Evolutionary conservation across 73 alveolate species (phyloP), one percentile per base, ranked within the genome.

Genomic region (Blepharisma japonicum): DNA sequence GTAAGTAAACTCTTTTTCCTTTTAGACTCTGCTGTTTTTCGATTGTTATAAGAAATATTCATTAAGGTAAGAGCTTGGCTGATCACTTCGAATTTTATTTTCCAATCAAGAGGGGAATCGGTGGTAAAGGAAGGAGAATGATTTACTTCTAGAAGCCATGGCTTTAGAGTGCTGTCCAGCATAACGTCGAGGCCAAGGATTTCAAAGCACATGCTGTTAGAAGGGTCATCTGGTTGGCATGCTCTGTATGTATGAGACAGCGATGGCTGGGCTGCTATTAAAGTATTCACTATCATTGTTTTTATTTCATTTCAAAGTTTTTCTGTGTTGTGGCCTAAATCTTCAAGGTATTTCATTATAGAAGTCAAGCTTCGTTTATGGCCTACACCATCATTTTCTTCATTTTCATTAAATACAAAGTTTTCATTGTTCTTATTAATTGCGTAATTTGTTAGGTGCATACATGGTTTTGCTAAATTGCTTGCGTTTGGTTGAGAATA

Each of bases 101-200:
- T 78, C 39, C 53, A 82, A 72, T 89, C 96, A 32, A 89, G 77
- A 0, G 96, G 96, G 0, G 96, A 74, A 49, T 89, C 96, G 11
- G 92, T 87, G 2, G 89, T 80, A 79, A 89, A 89, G 51, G 92
- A 82, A 18, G 96, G 94, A 56, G 94, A 76, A 68, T 89, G 89
- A 77, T 89, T 89, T 0, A 89, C 96, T 74, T 89, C 94, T 0
- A 89, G 48, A 20, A 89, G 68, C 89, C 90, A 89, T 25, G 94
- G 92, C 68, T 83, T 86, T n/a, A 78, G 39, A 7, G 84, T 78
- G n/a, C 56, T 42, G 83, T 89, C 96, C 20, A 89, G 48, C 46
- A 89, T 71, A 4, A 89, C 77, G 77, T 89, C 96, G 78, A 89
- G 82, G 45, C 90, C 96, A 32, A 89, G 79, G 14, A 89, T 66